Conservation (phyloP, 139 green algal genomes). For the Limnomonas spitsbergensis region DNA sequence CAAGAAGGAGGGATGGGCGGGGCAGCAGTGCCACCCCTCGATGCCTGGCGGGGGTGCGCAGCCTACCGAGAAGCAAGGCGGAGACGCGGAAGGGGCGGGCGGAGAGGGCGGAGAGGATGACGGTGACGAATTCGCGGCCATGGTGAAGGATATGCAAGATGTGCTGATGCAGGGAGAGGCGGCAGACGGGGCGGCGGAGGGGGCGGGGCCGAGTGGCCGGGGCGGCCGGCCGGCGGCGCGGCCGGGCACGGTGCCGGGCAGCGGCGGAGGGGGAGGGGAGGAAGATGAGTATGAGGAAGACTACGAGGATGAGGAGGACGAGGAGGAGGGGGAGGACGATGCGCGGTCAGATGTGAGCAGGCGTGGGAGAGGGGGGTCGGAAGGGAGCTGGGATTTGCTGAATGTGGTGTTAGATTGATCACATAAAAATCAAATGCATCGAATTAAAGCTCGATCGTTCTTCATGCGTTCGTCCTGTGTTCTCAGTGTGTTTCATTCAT, state of each 20-base stretch:
- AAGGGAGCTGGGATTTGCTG: too few species aligned
- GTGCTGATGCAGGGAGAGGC: not conserved
- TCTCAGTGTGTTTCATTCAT: too few species aligned
- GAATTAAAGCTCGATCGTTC: too few species aligned
- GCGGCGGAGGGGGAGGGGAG: not conserved
- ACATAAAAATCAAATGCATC: too few species aligned
- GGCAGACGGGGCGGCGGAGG: not conserved
- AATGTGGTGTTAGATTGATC: too few species aligned
- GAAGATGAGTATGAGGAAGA: not conserved
- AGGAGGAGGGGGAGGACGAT: slow-evolving; percentile 30
- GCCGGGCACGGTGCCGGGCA: not conserved
- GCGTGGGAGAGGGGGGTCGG: too few species aligned
- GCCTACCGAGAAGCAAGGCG: not conserved
- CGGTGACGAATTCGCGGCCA: slow-evolving; percentile 46
- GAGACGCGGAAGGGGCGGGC: not conserved
- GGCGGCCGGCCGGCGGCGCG: not conserved
- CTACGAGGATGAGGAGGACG: slow-evolving; percentile 26
- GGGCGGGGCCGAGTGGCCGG: not conserved
- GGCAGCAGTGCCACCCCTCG: not conserved
- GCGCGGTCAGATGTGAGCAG: not conserved
- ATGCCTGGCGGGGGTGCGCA: too few species aligned
- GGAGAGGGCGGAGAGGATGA: slow-evolving; percentile 1
- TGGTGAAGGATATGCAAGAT: slow-evolving; percentile 61
- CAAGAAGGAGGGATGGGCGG: not conserved
- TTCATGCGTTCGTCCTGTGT: too few species aligned